phyloP scores from a whole-genome alignment of 345 rosid genomes.

The Dovyalis caffra region DNA sequence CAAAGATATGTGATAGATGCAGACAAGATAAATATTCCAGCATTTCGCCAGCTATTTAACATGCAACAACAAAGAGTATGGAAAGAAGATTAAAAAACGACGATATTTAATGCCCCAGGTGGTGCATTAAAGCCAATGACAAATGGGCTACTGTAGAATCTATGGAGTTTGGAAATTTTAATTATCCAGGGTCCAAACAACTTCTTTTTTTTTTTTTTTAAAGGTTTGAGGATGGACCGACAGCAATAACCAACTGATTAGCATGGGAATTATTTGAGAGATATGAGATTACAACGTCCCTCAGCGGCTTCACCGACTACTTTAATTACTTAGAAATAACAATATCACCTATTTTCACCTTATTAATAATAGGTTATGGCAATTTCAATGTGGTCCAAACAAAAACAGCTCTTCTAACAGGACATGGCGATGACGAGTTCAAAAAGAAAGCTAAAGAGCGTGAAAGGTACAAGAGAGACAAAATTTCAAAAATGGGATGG shows the following conservation, averaged over 20 bases:
- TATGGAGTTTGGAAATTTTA: background rate
- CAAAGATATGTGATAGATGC: background rate
- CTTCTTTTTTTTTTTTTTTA: too few relatives aligned
- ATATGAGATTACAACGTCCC: background rate
- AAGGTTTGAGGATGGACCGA: constrained; percentile 10
- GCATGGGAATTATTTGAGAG: background rate
- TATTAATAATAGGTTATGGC: background rate
- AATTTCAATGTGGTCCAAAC: background rate
- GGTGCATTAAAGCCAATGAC: background rate
- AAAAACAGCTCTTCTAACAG: background rate
- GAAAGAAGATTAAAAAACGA: background rate
- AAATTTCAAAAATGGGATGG: background rate
- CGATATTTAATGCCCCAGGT: background rate
- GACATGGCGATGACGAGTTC: background rate
- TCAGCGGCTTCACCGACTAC: background rate
- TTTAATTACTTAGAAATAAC: background rate
- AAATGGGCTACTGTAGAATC: background rate
- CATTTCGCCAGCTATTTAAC: background rate
- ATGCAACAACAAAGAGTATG: background rate
- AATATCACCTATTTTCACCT: background rate
- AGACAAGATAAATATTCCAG: background rate
- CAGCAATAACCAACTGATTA: background rate
- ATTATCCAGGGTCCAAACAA: background rate
- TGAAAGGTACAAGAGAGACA: background rate
- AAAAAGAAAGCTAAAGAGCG: background rate